Base-by-base conservation (phyloP, 2,329 filamentous ascomycete genomes). In the Annulohypoxylon truncatum region DNA sequence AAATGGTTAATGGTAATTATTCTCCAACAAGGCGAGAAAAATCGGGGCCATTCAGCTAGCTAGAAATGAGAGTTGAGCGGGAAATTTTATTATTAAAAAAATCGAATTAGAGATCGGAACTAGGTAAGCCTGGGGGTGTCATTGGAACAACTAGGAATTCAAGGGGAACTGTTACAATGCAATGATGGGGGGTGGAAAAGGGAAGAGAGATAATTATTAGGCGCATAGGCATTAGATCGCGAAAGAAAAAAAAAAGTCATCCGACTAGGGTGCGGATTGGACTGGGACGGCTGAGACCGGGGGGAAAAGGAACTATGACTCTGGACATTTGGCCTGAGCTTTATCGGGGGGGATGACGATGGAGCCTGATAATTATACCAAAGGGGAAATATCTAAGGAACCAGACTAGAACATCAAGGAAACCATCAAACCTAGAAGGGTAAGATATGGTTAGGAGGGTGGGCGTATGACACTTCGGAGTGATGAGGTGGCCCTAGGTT, bases 1-100 rank as follows among this genome's bases (percentile, higher is more conserved):
- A 78, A 78, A 24, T 42, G 56, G 44, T 31, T 48, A 64, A 77
- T 79, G 78, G 72, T 77, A 80, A 80, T 79, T 79, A 81, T 79
- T 80, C 76, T 78, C 78, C 79, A 79, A 80, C 79, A 79, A 77
- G 78, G 75, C 78, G 75, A 75, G 77, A 77, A 83, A 84, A 84
- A 84, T 80, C 80, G 82, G 82, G 82, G 81, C 82, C 69, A 64
- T 73, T 51, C 67, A 69, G 62, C 69, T 73, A 70, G 69, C 74
- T 63, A 74, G 73, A 74, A 73, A 76, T 73, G 71, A 77, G 73
- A 79, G 74, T 73, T 77, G 75, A 71, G 74, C 76, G 76, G 76
- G 75, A 79, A 78, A 77, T 77, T 76, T 77, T 76, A 77, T 76
- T 74, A 75, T 76, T 75, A 70, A 73, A 71, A 74, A 74, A 73